Conservation (phyloP, 768 basidiomycete genomes). For the Serpula lacrymans region DNA sequence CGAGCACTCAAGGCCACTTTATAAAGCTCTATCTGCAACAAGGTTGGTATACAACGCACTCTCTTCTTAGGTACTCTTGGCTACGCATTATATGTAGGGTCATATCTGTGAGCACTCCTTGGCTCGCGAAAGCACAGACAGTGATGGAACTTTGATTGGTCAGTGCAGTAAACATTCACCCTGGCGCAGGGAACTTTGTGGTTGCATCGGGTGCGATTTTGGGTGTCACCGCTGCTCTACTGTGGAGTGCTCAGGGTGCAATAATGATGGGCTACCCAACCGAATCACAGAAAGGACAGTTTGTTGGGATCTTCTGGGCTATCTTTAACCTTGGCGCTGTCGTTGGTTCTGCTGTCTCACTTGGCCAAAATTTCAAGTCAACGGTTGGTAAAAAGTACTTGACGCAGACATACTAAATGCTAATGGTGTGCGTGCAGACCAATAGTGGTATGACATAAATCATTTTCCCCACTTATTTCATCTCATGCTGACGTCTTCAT, state of each 20-base stretch:
- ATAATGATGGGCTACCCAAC: conserved; percentile 80
- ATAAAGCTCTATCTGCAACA: conserved; percentile 71
- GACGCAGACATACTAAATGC: too few relatives aligned
- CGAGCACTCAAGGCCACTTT: too few relatives aligned
- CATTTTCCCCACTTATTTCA: background rate
- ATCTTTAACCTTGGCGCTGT: conserved; percentile 83
- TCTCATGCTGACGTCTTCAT: background rate
- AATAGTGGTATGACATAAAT: conserved; percentile 22
- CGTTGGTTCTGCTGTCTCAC: conserved; percentile 68
- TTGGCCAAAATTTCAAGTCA: conserved; percentile 68
- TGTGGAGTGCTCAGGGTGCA: conserved; percentile 79
- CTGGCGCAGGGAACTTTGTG: conserved; percentile 55
- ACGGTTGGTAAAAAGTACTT: too few relatives aligned
- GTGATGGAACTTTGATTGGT: background rate
- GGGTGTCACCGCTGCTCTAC: conserved; percentile 62
- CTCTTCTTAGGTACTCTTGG: conserved; percentile 72
- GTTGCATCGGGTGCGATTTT: conserved; percentile 68
- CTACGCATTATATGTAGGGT: conserved; percentile 71
- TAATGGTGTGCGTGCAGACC: too few relatives aligned
- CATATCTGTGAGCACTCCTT: conserved; percentile 52
- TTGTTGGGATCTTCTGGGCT: conserved; percentile 74
- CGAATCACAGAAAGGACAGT: conserved; percentile 68
- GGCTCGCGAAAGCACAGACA: background rate
- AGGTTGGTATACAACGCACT: conserved; percentile 66
- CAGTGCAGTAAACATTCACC: conserved; percentile 70